A percentile compares a stretch with the other conserved stretches of the same genome.
phyloP scores from a whole-genome alignment of 2,329 filamentous ascomycete genomes.

The Ophiostoma montium region DNA sequence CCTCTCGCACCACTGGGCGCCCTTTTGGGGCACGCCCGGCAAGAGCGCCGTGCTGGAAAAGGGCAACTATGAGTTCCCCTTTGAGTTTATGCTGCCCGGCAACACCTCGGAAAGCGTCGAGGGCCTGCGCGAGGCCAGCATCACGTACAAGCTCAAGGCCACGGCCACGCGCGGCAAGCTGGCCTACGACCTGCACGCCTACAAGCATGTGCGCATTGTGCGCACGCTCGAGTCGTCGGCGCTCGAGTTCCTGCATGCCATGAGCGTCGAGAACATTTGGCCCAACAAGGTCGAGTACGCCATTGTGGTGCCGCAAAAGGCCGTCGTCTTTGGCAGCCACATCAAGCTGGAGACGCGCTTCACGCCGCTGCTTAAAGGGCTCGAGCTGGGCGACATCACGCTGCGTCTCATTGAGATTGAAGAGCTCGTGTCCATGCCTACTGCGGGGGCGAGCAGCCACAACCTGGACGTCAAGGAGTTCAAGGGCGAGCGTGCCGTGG shows the following conservation, averaged over 20 bases:
- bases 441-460: slow-evolving; percentile 33
- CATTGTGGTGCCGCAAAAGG: slow-evolving; percentile 84
- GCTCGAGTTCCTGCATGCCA: slow-evolving; percentile 68
- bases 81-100: slow-evolving; percentile 60
- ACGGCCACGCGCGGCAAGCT: slow-evolving; percentile 79
- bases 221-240: slow-evolving; percentile 63
- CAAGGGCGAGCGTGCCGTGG: slow-evolving; percentile 50
- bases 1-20: slow-evolving; percentile 54
- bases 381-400: slow-evolving; percentile 70
- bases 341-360: slow-evolving; percentile 77
- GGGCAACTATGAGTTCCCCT: slow-evolving; percentile 75
- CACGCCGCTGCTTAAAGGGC: slow-evolving; percentile 75
- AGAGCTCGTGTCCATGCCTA: slow-evolving; percentile 30
- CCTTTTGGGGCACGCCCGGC: slow-evolving; percentile 46
- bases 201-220: slow-evolving; percentile 65
- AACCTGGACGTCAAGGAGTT: slow-evolving; percentile 38
- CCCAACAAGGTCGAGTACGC: slow-evolving; percentile 96
- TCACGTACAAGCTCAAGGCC: slow-evolving; percentile 84
- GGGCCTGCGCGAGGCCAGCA: slow-evolving; percentile 70
- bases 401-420: slow-evolving; percentile 69
- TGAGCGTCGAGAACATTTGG: slow-evolving; percentile 97
- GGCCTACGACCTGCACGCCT: slow-evolving; percentile 69
- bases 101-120: slow-evolving; percentile 76
- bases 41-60: slow-evolving; percentile 47
- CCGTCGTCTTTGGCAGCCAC: slow-evolving; percentile 81